Percentiles rank a stretch among this genome's conserved stretches.
These are phyloP conservation scores for Ascochyta lentis DNA, from an alignment of 2,329 filamentous ascomycete genomes.

Conservation along the genomic window DNA sequence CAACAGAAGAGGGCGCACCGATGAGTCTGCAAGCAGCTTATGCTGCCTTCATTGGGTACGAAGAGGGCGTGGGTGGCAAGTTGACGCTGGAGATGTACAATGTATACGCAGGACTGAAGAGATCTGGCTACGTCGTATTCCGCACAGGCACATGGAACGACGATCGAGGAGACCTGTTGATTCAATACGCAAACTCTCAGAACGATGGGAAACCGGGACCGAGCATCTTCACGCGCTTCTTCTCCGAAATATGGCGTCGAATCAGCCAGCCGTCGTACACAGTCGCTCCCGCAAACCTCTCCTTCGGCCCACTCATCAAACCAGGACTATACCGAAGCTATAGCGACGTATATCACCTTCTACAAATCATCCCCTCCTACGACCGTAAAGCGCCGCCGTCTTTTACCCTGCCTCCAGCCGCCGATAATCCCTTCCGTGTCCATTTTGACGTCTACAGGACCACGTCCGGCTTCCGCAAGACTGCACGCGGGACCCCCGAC, in stretches of 20 bases:
- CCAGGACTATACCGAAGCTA: slow-evolving; percentile 63
- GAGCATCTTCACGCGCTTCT: slow-evolving; percentile 44
- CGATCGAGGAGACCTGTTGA: slow-evolving; percentile 29
- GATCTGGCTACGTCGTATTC: slow-evolving; percentile 80
- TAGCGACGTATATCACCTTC: slow-evolving; percentile 74
- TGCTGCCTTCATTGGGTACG: slow-evolving; percentile 77
- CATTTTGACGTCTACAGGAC: slow-evolving; percentile 86
- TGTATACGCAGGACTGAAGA: slow-evolving; percentile 84
- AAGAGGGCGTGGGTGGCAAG: slow-evolving; percentile 58
- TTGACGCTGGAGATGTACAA: slow-evolving; percentile 80
- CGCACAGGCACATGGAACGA: slow-evolving; percentile 65
- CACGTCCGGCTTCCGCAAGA: slow-evolving; percentile 72
- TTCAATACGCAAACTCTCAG: slow-evolving; percentile 7
- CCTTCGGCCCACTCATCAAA: slow-evolving; percentile 58
- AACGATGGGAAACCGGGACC: slow-evolving; percentile 13
- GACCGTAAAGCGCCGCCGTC: slow-evolving; percentile 58
- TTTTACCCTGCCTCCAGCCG: slow-evolving; percentile 38
- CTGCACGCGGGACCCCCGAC: slow-evolving; percentile 77
- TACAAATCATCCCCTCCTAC: slow-evolving; percentile 76
- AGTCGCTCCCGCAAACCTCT: slow-evolving; percentile 28
- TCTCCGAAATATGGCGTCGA: slow-evolving; percentile 44
- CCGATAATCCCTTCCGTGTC: slow-evolving; percentile 69
- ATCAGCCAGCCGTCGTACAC: slow-evolving; percentile 30
- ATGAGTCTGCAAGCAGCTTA: slow-evolving; percentile 93
- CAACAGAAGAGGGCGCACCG: slow-evolving; percentile 69